Evolutionary conservation across 2,329 filamentous ascomycete species (phyloP).

Genomic region (Chaetoscypha palmicola): DNA sequence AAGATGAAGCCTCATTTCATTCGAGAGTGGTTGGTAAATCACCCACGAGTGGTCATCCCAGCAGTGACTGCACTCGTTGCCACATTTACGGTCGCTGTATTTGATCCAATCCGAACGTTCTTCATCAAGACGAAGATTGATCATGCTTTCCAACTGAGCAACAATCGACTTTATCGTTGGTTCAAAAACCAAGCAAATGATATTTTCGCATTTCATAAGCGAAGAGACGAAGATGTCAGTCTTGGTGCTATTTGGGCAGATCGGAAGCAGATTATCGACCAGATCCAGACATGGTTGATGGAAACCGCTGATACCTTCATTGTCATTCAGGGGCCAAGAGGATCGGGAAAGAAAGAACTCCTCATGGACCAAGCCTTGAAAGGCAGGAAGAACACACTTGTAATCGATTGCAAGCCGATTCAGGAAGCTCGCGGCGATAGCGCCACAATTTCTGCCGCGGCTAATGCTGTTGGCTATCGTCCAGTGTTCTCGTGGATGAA

Average conservation of each 20-base stretch:
- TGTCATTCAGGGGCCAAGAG: slow-evolving; percentile 84
- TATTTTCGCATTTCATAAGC: slow-evolving; percentile 52
- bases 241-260: slow-evolving; percentile 79
- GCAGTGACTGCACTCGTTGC: slow-evolving; percentile 73
- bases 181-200: slow-evolving; percentile 66
- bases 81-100: slow-evolving; percentile 76
- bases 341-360: slow-evolving; percentile 84
- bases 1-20: slow-evolving; percentile 71
- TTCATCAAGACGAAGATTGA: slow-evolving; percentile 88
- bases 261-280: slow-evolving; percentile 73
- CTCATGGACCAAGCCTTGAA: slow-evolving; percentile 78
- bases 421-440: slow-evolving; percentile 86
- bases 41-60: slow-evolving; percentile 84
- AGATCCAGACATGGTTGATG: slow-evolving; percentile 77
- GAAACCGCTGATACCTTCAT: slow-evolving; percentile 90
- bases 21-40: slow-evolving; percentile 78
- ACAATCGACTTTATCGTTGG: slow-evolving; percentile 73
- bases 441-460: slow-evolving; percentile 74
- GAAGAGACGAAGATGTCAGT: slow-evolving; percentile 56
- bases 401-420: slow-evolving; percentile 90
- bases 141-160: slow-evolving; percentile 63
- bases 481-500: slow-evolving; percentile 97
- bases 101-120: slow-evolving; percentile 90
- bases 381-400: slow-evolving; percentile 66
- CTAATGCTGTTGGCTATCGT: slow-evolving; percentile 77